Conservation (phyloP, 139 green algal genomes). For the Ettlia oleoabundans region DNA sequence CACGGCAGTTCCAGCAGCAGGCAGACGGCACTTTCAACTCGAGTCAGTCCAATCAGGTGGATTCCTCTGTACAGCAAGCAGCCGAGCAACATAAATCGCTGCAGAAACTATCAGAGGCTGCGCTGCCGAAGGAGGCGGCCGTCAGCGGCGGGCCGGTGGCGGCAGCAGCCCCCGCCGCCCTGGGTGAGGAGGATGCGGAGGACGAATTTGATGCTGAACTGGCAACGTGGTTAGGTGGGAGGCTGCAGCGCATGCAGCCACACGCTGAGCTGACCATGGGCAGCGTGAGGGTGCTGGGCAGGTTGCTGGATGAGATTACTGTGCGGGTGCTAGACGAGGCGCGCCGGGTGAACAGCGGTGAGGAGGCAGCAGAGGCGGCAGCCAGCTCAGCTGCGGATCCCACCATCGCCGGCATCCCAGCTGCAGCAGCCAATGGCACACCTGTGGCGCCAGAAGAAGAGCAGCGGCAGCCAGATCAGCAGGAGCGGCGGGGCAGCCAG, state of each 20-base stretch:
- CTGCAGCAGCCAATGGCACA: neutral
- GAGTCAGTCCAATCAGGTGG: too few relatives aligned
- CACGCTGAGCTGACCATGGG: slow-evolving; percentile 25
- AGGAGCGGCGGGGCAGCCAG: neutral
- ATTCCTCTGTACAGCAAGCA: too few relatives aligned
- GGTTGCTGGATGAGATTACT: slow-evolving; percentile 35
- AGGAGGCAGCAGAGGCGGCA: neutral
- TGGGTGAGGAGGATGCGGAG: neutral
- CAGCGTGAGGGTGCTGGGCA: slow-evolving; percentile 20
- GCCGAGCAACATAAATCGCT: too few relatives aligned
- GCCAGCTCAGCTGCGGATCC: neutral
- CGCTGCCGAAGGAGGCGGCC: too few relatives aligned
- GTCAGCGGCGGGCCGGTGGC: too few relatives aligned
- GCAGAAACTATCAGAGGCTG: too few relatives aligned
- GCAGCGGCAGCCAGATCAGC: neutral
- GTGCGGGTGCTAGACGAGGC: slow-evolving; percentile 39
- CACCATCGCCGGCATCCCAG: neutral
- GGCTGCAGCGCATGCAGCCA: slow-evolving; percentile 33
- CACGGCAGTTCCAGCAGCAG: too few relatives aligned
- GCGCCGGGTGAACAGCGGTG: slow-evolving; percentile 10
- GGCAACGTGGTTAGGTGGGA: slow-evolving; percentile 5
- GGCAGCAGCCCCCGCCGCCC: neutral
- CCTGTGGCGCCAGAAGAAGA: too few relatives aligned
- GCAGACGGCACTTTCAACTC: too few relatives aligned
- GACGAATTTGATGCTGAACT: slow-evolving; percentile 23